These are phyloP conservation scores for Botrytis porri DNA, from an alignment of 2,329 filamentous ascomycete genomes.

Conservation along the genomic window DNA sequence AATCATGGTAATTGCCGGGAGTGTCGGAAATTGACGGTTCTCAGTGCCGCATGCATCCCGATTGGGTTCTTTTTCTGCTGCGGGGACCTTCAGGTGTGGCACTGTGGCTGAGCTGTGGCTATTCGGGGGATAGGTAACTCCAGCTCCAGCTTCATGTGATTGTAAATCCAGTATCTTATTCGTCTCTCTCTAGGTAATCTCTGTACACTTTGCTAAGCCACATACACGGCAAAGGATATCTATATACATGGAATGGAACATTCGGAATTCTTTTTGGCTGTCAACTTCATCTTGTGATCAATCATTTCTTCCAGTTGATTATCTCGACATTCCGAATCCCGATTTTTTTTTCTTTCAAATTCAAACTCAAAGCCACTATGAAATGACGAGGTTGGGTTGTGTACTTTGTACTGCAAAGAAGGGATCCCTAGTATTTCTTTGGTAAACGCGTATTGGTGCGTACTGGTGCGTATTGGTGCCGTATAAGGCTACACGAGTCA, in stretches of 20 bases:
- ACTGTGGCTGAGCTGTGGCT: not conserved
- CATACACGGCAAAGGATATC: not conserved
- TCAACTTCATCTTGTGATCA: not conserved
- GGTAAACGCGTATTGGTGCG: not conserved
- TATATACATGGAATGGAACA: no score
- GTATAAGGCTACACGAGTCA: not conserved
- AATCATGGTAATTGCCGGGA: not conserved
- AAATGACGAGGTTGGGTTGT: constrained; percentile 11
- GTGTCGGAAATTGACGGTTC: not conserved
- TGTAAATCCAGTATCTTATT: not conserved
- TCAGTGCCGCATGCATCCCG: not conserved
- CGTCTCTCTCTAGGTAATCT: not conserved
- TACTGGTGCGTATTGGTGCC: not conserved
- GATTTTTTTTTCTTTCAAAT: no score
- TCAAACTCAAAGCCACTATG: not conserved
- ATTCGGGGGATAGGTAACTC: no score
- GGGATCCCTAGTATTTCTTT: not conserved
- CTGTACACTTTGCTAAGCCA: constrained; percentile 11
- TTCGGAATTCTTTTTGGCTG: not conserved
- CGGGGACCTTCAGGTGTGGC: not conserved
- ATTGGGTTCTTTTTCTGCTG: not conserved
- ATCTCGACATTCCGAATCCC: not conserved
- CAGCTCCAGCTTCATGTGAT: constrained; percentile 4
- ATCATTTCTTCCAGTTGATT: not conserved
- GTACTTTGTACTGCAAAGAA: not conserved